A percentile compares a stretch with the other conserved stretches of the same genome.
phyloP scores from a whole-genome alignment of 1,284 basidiomycete genomes.

The Sutorius eximius region DNA sequence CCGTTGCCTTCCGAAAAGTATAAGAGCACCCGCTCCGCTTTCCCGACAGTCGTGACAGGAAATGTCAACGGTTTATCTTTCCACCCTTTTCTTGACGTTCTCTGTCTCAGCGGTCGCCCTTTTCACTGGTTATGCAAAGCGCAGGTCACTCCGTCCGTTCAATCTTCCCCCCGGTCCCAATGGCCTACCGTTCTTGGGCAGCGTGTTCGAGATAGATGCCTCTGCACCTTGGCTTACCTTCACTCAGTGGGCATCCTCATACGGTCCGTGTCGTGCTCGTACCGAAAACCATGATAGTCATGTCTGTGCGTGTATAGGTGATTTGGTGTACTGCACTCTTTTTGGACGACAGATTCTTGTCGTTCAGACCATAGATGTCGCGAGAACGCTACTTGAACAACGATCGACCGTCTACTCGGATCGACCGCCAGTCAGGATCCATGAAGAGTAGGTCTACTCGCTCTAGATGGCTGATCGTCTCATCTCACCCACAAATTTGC shows the following conservation, averaged over 20 bases:
- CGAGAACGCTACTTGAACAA: constrained; percentile 36
- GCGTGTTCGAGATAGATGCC: constrained; percentile 25
- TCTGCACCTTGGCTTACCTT: constrained; percentile 33
- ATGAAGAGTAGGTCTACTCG: constrained; percentile 19
- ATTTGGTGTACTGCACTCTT: constrained; percentile 30
- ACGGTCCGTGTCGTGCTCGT: constrained; percentile 24
- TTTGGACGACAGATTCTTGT: constrained; percentile 30
- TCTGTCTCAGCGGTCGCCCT: constrained; percentile 11
- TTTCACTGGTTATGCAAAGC: constrained; percentile 10
- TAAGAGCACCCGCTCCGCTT: constrained; percentile 11
- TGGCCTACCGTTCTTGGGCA: constrained; percentile 33
- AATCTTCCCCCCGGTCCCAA: constrained; percentile 31
- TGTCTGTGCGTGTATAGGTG: constrained; percentile 14
- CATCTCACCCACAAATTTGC: neutral
- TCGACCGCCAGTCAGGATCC: constrained; percentile 30
- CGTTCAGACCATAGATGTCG: constrained; percentile 33
- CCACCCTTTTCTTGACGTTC: constrained; percentile 8
- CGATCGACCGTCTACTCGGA: constrained; percentile 37
- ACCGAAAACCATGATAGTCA: constrained; percentile 2
- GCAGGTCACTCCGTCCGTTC: constrained; percentile 3
- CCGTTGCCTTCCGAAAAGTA: constrained; percentile 8
- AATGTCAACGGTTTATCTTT: constrained; percentile 11
- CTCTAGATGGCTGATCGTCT: neutral
- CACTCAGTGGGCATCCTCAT: constrained; percentile 28
- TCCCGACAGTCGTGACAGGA: neutral